Percentiles rank a stretch among this genome's conserved stretches.
These are phyloP conservation scores for Nothomitra cinnamomea DNA, from an alignment of 2,329 filamentous ascomycete species.

Conservation along the genomic window DNA sequence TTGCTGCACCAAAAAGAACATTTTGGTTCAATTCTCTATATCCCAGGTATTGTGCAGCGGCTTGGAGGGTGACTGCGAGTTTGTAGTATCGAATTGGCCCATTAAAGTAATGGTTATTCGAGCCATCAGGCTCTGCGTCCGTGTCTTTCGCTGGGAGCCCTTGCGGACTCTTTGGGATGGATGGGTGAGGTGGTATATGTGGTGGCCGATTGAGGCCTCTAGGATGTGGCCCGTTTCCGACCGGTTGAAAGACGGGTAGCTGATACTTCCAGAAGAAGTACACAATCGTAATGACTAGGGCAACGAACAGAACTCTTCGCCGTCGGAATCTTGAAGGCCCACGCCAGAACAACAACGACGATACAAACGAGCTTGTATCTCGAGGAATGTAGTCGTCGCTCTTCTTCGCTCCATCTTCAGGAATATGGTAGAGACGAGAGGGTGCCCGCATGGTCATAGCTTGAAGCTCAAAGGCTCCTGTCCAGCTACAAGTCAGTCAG, in stretches of 20 bases:
- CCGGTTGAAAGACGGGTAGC: not conserved
- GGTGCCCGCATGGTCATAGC: not conserved
- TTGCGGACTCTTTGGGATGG: not conserved
- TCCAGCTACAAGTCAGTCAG: not conserved
- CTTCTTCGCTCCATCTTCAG: not conserved
- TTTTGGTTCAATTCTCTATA: conserved; percentile 41
- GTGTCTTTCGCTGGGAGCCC: not conserved
- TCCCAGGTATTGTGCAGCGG: conserved; percentile 37
- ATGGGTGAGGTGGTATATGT: conserved; percentile 10
- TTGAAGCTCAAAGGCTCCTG: not conserved
- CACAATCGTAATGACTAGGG: not conserved
- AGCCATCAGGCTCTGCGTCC: conserved; percentile 6
- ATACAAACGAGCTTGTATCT: not conserved
- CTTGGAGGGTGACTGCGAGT: conserved; percentile 46
- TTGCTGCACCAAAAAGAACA: conserved; percentile 64
- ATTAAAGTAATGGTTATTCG: conserved; percentile 36
- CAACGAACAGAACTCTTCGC: not conserved
- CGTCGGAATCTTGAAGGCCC: conserved; percentile 1
- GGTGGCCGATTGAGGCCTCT: conserved; percentile 12
- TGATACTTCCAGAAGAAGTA: not conserved
- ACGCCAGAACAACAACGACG: not conserved
- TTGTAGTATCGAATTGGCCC: conserved; percentile 53
- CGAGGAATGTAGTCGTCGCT: not conserved
- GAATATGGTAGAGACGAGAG: conserved; percentile 1
- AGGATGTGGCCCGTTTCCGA: conserved; percentile 7